Base-by-base conservation (phyloP, 768 basidiomycete species). In the Tephrocybe rancida region DNA sequence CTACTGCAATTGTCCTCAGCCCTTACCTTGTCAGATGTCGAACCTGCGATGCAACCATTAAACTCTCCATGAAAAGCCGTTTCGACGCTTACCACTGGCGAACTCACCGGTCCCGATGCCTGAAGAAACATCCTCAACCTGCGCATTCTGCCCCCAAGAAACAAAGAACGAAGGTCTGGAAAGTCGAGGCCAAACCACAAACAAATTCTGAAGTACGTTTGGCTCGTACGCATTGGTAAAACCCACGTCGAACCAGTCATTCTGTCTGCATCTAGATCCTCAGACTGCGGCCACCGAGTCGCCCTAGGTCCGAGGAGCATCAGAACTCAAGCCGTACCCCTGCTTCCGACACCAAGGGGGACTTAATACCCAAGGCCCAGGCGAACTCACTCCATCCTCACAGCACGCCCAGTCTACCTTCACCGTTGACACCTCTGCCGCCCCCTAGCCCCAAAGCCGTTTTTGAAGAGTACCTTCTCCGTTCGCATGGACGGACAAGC, bases 61-160 rank as follows among this genome's bases (percentile, higher is more conserved):
- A 86, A 64, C 79, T 89, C 24, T 88, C 86, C 14, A 67, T 74
- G 27, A 88, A 88, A 69, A 86, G 84, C 66, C 73, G 74, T 19
- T 89, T 78, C 59, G 87, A 89, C 60, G 75, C 77, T 26, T 80
- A 79, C 61, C 87, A 89, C 66, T 89, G 87, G 87, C 64, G 70
- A 41, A 84, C 80, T 58, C 87, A 89, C 61, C 75, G 82, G 27
- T 73, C 73, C 35, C 76, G 86, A 26, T 89, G 87, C 64, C 64
- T 82, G 49, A 83, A 78, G 67, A 79, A 75, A 44, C 52, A 52
- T 24, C 45, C 38, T 44, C 19, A 21, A 16, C 48, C 47, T 34
- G 22, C 11, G 21, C n/a, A 30, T 43, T 47, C 29, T 50, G 45
- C 27, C 26, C 44, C 44, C 0, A 52, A 57, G 48, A 60, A 45